phyloP scores from a whole-genome alignment of 495 filamentous ascomycete species.

The Penicillium alfredii region DNA sequence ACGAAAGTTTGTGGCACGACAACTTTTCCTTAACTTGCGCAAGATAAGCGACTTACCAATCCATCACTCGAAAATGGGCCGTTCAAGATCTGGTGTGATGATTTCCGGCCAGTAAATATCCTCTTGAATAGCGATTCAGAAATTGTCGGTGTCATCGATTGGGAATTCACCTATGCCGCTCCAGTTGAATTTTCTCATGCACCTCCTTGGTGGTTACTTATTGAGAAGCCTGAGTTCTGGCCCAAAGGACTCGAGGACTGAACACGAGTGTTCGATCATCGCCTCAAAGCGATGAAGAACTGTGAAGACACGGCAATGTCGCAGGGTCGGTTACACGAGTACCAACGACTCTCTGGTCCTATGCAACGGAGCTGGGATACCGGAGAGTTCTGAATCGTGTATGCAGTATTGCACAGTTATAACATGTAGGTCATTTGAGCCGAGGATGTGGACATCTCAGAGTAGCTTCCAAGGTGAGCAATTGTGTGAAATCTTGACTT shows the following conservation, averaged over 20 bases:
- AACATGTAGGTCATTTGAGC: too few species aligned
- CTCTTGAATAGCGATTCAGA: conserved; percentile 11
- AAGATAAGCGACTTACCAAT: conserved; percentile 14
- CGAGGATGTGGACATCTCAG: too few species aligned
- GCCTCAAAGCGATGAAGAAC: conserved; percentile 5
- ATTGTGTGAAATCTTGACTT: too few species aligned
- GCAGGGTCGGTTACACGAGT: too few species aligned
- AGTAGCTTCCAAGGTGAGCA: too few species aligned
- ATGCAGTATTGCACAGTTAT: conserved; percentile 15
- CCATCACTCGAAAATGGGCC: conserved; percentile 11
- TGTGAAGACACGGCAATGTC: conserved; percentile 5
- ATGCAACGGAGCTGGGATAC: conserved; percentile 22
- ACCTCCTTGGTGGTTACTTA: conserved; percentile 39
- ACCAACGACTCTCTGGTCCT: conserved; percentile 13
- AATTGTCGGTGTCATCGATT: conserved; percentile 25
- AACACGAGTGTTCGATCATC: conserved; percentile 4
- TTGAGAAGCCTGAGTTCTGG: conserved; percentile 32
- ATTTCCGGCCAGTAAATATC: conserved; percentile 21
- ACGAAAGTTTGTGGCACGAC: conserved; percentile 39
- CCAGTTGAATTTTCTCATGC: conserved; percentile 32
- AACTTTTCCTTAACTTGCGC: conserved; percentile 30
- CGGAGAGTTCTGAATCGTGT: conserved; percentile 23
- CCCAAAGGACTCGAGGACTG: conserved; percentile 18
- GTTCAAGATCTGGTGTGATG: conserved; percentile 24
- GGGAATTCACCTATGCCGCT: conserved; percentile 37